phyloP scores from a whole-genome alignment of 805 yeast species.

The Isabelozyma rhagii region DNA sequence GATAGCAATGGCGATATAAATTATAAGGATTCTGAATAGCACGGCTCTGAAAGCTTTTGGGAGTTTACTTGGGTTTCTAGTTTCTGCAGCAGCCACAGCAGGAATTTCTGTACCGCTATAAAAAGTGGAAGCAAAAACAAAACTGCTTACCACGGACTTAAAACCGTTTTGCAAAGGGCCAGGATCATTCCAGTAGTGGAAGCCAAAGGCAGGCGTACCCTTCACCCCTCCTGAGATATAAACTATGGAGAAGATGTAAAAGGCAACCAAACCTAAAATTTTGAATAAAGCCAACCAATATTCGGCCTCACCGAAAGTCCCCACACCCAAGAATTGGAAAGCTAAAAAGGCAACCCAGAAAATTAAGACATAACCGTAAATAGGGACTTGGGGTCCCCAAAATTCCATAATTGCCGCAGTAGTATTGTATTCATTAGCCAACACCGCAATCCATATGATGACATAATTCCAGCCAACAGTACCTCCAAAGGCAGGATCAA shows the following conservation, averaged over 20 bases:
- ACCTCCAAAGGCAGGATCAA: conserved; percentile 57
- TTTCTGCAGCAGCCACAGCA: conserved; percentile 33
- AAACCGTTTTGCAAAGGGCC: conserved; percentile 46
- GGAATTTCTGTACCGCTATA: conserved; percentile 48
- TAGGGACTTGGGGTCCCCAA: conserved; percentile 52
- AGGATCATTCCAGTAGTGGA: conserved; percentile 42
- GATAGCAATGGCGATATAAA: conserved; percentile 34
- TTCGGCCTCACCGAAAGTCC: conserved; percentile 56
- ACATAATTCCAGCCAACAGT: conserved; percentile 53
- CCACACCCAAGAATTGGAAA: conserved; percentile 49
- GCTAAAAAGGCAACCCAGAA: conserved; percentile 50
- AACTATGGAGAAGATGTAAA: conserved; percentile 48
- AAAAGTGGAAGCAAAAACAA: conserved; percentile 58
- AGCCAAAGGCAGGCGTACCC: conserved; percentile 36
- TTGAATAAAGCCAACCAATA: conserved; percentile 39
- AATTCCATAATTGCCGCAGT: conserved; percentile 47
- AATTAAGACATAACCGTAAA: conserved; percentile 53
- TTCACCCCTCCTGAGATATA: conserved; percentile 44
- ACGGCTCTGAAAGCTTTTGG: conserved; percentile 29
- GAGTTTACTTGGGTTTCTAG: conserved; percentile 27
- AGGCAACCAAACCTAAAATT: conserved; percentile 47
- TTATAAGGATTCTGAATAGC: conserved; percentile 29
- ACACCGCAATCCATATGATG: conserved; percentile 54
- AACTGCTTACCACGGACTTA: conserved; percentile 54
- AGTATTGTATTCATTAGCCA: conserved; percentile 54